Evolutionary conservation across 139 green algal genomes (phyloP).

Genomic region (Spirogloea muscicola): DNA sequence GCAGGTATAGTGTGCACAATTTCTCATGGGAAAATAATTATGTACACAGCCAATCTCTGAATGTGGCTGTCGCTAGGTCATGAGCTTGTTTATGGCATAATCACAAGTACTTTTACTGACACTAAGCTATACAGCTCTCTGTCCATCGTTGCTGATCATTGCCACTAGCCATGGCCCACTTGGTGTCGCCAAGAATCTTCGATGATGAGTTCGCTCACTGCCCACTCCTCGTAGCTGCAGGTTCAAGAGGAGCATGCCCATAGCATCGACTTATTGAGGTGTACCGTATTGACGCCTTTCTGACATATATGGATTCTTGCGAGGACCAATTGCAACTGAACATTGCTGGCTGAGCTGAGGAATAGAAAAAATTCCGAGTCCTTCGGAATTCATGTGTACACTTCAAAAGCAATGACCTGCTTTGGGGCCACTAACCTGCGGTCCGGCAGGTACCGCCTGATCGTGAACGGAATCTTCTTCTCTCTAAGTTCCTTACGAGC

Average conservation of each 20-base stretch:
- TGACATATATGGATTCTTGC: too few species aligned
- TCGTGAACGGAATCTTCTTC: conserved; percentile 94
- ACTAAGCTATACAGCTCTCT: too few species aligned
- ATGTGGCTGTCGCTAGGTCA: too few species aligned
- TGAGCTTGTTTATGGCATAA: too few species aligned
- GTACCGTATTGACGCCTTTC: neutral
- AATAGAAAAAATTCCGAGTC: too few species aligned
- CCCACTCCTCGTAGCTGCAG: conserved; percentile 87
- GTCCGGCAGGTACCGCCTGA: conserved; percentile 90
- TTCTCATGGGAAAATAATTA: too few species aligned
- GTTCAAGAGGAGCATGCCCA: neutral
- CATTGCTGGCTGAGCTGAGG: neutral
- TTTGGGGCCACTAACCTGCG: conserved; percentile 74
- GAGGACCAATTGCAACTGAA: too few species aligned
- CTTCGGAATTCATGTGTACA: too few species aligned
- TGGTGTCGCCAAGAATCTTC: conserved; percentile 56
- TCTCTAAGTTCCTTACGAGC: conserved; percentile 85
- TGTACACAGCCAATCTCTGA: too few species aligned
- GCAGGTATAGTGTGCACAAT: too few species aligned
- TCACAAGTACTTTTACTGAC: too few species aligned
- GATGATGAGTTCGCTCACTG: conserved; percentile 83
- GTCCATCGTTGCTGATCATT: neutral
- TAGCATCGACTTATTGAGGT: neutral
- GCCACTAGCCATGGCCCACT: conserved; percentile 6
- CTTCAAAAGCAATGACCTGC: too few species aligned